Evolutionary conservation across 495 filamentous ascomycete genomes (phyloP).

Genomic region (Talaromyces liani): DNA sequence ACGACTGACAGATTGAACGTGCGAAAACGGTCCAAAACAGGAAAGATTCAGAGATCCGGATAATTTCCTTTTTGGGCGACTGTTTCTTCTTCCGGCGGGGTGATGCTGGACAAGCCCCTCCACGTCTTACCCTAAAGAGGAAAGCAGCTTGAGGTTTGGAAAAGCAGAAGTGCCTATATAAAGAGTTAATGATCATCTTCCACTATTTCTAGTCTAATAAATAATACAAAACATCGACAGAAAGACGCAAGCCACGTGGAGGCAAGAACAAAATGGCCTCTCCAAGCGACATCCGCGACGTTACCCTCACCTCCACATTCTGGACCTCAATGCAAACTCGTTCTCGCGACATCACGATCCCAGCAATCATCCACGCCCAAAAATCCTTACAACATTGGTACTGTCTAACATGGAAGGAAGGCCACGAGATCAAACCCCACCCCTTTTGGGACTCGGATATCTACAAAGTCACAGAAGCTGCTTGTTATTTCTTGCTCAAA

Average conservation of each 20-base stretch:
- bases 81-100: background rate
- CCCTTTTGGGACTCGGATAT: slow-evolving; percentile 49
- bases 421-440: slow-evolving; percentile 6
- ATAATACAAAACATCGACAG: background rate
- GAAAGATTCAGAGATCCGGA: background rate
- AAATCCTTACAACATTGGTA: slow-evolving; percentile 4
- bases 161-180: background rate
- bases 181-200: background rate
- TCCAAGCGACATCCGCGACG: slow-evolving; percentile 4
- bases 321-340: slow-evolving; percentile 6
- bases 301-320: slow-evolving; percentile 5
- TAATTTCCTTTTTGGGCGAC: background rate
- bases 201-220: background rate
- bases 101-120: background rate
- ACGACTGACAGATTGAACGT: background rate
- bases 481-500: slow-evolving; percentile 46
- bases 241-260: background rate
- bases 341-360: slow-evolving; percentile 6
- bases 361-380: slow-evolving; percentile 7
- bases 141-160: background rate
- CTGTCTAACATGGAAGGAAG: slow-evolving; percentile 7
- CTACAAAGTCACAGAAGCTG: slow-evolving; percentile 54
- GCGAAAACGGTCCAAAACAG: background rate
- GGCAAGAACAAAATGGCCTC: slow-evolving; percentile 1
- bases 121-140: background rate